Percentiles rank a stretch among this genome's conserved stretches.
phyloP scores from a whole-genome alignment of 2,329 filamentous ascomycete species.

The Trichophyton equinum region DNA sequence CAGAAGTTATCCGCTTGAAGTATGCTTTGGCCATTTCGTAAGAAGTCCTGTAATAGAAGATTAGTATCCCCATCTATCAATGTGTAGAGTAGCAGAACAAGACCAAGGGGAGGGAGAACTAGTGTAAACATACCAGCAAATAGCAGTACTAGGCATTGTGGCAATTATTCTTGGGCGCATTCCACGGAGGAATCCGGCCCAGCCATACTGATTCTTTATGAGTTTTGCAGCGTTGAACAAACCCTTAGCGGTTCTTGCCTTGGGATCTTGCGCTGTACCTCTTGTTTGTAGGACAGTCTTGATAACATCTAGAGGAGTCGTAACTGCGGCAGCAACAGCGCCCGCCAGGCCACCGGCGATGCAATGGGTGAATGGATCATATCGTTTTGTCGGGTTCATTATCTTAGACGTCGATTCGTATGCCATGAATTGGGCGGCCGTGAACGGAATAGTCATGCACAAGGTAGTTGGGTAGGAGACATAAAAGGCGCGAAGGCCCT shows the following conservation, averaged over 20 bases:
- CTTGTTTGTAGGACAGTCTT: conserved; percentile 95
- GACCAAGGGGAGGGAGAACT: background rate
- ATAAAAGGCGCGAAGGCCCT: conserved; percentile 88
- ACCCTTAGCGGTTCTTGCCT: conserved; percentile 74
- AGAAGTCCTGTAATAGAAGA: conserved; percentile 39
- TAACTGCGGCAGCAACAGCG: conserved; percentile 83
- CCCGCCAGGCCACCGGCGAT: conserved; percentile 83
- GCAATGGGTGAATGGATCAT: conserved; percentile 91
- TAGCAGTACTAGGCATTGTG: conserved; percentile 98
- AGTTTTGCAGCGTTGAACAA: conserved; percentile 67
- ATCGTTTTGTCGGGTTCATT: conserved; percentile 67
- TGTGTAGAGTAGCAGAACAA: background rate
- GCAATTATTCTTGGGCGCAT: conserved; percentile 83
- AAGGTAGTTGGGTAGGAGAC: conserved; percentile 96
- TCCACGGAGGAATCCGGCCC: conserved; percentile 83
- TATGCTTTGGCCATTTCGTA: conserved; percentile 59
- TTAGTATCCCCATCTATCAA: background rate
- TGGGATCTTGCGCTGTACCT: conserved; percentile 65
- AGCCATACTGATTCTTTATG: conserved; percentile 71
- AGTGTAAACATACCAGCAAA: conserved; percentile 64
- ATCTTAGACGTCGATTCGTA: conserved; percentile 93
- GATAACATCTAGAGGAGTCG: conserved; percentile 93
- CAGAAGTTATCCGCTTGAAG: conserved; percentile 33
- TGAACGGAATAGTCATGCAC: conserved; percentile 98
- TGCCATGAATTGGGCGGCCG: conserved; percentile 88